These are phyloP conservation scores for Pseudocercospora vitis DNA, from an alignment of 2,329 filamentous ascomycete genomes.

Conservation along the genomic window DNA sequence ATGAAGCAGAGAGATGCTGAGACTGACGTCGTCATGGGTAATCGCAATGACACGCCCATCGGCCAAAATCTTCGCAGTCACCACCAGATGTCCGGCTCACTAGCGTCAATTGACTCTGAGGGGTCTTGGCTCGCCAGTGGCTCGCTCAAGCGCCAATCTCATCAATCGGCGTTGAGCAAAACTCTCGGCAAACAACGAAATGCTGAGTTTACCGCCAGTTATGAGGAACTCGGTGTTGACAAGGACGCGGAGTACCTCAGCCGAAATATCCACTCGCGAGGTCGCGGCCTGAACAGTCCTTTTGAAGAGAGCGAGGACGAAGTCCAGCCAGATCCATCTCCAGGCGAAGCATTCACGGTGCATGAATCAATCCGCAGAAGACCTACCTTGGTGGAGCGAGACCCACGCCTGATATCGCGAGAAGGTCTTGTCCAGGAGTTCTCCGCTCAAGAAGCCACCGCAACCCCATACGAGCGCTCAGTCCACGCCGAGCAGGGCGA, in stretches of 20 bases:
- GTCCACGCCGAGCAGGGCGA: constrained; percentile 31
- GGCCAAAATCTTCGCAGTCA: constrained; percentile 25
- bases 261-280: constrained; percentile 16
- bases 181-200: constrained; percentile 46
- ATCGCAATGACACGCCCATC: constrained; percentile 46
- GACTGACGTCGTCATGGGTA: constrained; percentile 15
- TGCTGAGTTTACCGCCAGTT: constrained; percentile 58
- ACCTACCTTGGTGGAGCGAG: constrained; percentile 64
- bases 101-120: constrained; percentile 93
- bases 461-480: constrained; percentile 18
- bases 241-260: constrained; percentile 74
- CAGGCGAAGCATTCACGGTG: constrained; percentile 30
- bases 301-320: constrained; percentile 42
- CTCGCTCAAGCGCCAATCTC: constrained; percentile 51
- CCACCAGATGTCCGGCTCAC: constrained; percentile 67
- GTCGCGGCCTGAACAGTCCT: constrained; percentile 36
- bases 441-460: constrained; percentile 38
- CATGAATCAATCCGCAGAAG: constrained; percentile 56
- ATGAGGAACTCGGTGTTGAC: constrained; percentile 59
- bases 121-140: constrained; percentile 87
- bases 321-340: constrained; percentile 6
- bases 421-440: constrained; percentile 60
- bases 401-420: constrained; percentile 59
- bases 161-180: constrained; percentile 47
- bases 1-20: constrained; percentile 17